These are phyloP conservation scores for Miscanthus sacchariflorus DNA, from an alignment of 202 grass and related monocot genomes.

Conservation along the genomic window DNA sequence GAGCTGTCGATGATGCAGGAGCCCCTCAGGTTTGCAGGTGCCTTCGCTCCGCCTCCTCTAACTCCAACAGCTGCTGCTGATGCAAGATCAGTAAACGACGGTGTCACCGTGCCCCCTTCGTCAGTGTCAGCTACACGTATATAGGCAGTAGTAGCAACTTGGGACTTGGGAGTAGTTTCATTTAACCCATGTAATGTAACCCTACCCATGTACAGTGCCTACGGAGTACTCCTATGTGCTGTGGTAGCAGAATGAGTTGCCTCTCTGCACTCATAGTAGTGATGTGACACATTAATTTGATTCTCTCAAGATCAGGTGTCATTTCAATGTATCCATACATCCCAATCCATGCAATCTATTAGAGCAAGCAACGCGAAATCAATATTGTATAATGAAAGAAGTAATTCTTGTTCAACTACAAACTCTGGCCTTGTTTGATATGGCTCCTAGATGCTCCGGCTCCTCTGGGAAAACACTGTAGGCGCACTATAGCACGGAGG, in stretches of 20 bases:
- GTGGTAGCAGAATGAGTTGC: too few relatives aligned
- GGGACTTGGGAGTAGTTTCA: neutral
- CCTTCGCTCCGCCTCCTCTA: constrained; percentile 5
- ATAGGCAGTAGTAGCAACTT: neutral
- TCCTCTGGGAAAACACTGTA: too few relatives aligned
- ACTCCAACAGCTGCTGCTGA: neutral
- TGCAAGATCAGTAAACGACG: neutral
- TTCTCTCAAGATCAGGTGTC: too few relatives aligned
- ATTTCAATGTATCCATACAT: too few relatives aligned
- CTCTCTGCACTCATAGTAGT: too few relatives aligned
- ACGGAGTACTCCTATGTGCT: neutral
- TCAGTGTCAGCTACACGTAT: constrained; percentile 31
- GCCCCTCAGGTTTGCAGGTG: constrained; percentile 47
- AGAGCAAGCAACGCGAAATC: too few relatives aligned
- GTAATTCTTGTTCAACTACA: too few relatives aligned
- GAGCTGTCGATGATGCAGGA: neutral
- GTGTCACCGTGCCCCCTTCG: constrained; percentile 35
- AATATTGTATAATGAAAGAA: too few relatives aligned
- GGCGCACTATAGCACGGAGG: too few relatives aligned
- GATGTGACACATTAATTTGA: too few relatives aligned
- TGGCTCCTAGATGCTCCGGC: too few relatives aligned
- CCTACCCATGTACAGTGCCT: neutral
- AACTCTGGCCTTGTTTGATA: too few relatives aligned
- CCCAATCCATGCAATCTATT: neutral
- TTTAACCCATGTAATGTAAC: neutral